Percentiles rank a stretch among this genome's conserved stretches.
phyloP scores from a whole-genome alignment of 1,284 basidiomycete species.

The Fomitopsis pinicola region DNA sequence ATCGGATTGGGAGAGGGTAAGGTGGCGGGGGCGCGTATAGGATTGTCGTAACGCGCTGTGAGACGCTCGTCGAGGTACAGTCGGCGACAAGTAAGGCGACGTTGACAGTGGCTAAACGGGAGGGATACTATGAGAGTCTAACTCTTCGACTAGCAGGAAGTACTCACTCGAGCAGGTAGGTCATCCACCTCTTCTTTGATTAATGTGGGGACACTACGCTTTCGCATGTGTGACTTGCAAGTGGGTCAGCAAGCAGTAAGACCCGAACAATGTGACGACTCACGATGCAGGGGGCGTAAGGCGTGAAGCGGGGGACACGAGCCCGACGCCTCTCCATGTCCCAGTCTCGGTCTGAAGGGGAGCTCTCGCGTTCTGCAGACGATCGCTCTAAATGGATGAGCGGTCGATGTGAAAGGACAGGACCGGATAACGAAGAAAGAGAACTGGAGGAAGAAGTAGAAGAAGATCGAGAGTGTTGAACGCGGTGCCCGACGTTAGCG shows the following conservation, averaged over 20 bases:
- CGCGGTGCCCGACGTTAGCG: constrained; percentile 3
- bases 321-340: constrained; percentile 25
- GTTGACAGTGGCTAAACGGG: constrained; percentile 34
- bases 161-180: constrained; percentile 26
- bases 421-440: constrained; percentile 24
- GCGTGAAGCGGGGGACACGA: constrained; percentile 49
- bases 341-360: constrained; percentile 13
- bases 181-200: constrained; percentile 22
- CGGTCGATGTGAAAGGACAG: constrained; percentile 18
- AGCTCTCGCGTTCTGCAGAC: constrained; percentile 3
- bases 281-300: constrained; percentile 56
- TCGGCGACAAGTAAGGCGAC: constrained; percentile 42
- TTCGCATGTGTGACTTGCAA: constrained; percentile 27
- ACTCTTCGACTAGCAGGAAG: not conserved
- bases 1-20: constrained; percentile 30
- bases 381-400: constrained; percentile 16
- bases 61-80: constrained; percentile 17
- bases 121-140: not conserved
- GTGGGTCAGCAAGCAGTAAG: not conserved
- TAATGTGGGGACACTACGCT: constrained; percentile 30
- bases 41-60: constrained; percentile 13
- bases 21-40: constrained; percentile 23
- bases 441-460: constrained; percentile 36
- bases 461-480: constrained; percentile 31
- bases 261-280: constrained; percentile 23